Conservation (phyloP, 805 yeast species). For the Myxozyma neglecta region DNA sequence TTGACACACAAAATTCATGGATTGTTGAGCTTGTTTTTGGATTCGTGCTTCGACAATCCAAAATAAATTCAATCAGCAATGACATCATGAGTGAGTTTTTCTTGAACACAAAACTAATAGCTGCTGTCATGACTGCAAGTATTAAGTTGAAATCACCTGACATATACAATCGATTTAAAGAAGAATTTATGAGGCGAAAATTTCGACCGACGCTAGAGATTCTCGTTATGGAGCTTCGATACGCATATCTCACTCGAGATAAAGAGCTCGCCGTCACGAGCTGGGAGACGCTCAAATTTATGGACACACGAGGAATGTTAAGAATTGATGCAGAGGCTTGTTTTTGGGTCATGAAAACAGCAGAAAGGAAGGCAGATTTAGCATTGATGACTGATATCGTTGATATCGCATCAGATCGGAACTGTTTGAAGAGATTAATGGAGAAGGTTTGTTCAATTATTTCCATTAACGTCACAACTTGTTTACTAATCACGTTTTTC, state of each 20-base stretch:
- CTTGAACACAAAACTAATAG: constrained; percentile 6
- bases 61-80: not conserved
- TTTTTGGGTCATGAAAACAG: constrained; percentile 15
- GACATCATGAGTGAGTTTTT: constrained; percentile 8
- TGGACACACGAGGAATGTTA: not conserved
- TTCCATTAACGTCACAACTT: not conserved
- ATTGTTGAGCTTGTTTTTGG: constrained; percentile 10
- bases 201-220: constrained; percentile 10
- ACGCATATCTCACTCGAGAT: constrained; percentile 7
- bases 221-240: constrained; percentile 19
- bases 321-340: constrained; percentile 1
- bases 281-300: constrained; percentile 10
- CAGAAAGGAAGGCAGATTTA: constrained; percentile 3
- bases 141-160: constrained; percentile 11
- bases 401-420: constrained; percentile 1
- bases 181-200: constrained; percentile 13
- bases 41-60: constrained; percentile 3
- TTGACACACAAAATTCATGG: constrained; percentile 1
- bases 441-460: not conserved
- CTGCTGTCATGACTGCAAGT: constrained; percentile 17
- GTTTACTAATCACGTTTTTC: not conserved
- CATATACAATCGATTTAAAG: constrained; percentile 8
- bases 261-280: constrained; percentile 3
- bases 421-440: not conserved
- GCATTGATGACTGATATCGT: constrained; percentile 6